Percentiles rank a stretch among this genome's conserved stretches.
phyloP scores from a whole-genome alignment of 768 basidiomycete genomes.

The Podaxis carcinomalis region DNA sequence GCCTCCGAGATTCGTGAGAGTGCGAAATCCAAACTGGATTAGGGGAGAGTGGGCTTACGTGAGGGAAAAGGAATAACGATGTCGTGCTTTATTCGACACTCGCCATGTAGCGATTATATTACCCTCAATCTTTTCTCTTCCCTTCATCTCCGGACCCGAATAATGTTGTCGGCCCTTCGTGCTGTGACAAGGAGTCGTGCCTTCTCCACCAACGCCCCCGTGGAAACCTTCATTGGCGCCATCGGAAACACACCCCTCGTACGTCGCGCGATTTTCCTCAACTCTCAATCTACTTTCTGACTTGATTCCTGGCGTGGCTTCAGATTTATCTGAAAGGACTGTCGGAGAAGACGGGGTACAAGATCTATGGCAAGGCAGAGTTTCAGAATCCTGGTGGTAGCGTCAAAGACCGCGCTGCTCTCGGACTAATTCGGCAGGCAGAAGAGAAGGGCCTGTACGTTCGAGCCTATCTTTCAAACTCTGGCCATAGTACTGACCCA shows the following conservation, averaged over 20 bases:
- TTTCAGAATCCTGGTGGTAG: constrained; percentile 98
- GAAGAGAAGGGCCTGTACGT: constrained; percentile 79
- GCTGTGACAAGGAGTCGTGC: constrained; percentile 24
- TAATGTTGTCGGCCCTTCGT: constrained; percentile 31
- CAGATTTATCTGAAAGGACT: constrained; percentile 82
- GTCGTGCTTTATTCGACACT: not conserved
- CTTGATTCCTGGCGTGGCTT: not conserved
- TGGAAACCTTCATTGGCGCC: constrained; percentile 80
- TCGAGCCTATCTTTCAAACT: not conserved
- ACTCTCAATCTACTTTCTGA: not conserved
- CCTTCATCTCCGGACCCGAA: not conserved
- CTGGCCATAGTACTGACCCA: not conserved
- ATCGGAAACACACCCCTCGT: constrained; percentile 95
- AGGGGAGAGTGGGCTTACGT: not conserved
- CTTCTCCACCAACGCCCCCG: constrained; percentile 39
- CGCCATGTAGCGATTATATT: not conserved
- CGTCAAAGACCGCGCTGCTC: constrained; percentile 95
- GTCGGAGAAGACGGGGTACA: constrained; percentile 78
- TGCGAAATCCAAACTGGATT: not conserved
- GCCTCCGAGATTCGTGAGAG: no score
- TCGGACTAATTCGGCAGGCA: constrained; percentile 83
- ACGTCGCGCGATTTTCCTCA: constrained; percentile 19
- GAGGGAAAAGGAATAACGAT: not conserved
- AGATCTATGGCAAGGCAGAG: constrained; percentile 94
- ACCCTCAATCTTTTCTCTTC: not conserved